Evolutionary conservation across 2,329 filamentous ascomycete genomes (phyloP), one percentile per base, ranked within the genome.

Genomic region (Trichoderma sp.): DNA sequence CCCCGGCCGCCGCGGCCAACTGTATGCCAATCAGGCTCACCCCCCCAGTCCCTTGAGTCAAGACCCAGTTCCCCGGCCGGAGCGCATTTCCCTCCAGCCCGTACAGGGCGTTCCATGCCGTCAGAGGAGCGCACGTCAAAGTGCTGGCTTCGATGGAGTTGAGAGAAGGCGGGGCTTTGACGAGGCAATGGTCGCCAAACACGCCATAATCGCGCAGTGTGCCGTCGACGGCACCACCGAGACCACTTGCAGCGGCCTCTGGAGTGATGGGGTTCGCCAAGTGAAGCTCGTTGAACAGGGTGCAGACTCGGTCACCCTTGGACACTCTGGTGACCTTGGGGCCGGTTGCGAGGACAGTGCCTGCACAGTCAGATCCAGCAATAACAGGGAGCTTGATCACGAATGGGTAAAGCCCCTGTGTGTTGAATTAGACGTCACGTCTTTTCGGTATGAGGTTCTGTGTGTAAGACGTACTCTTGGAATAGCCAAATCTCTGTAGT

Each of bases 51-150:
- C 79, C 79, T 61, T 79, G 77, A 0, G 76, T 78, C 7, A 81
- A 71, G 0, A 81, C 76, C 65, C 71, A 73, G 7, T 79, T 71
- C 0, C 77, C 78, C 0, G 76, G 70, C 3, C 59, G 68, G 24
- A 78, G 50, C 1, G 41, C 24, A 48, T 54, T 62, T 1, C 68
- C 63, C 76, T 17, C 78, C 68, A 81, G 52, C 0, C 84, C 84
- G 58, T 82, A 86, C 3, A 87, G 73, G 7, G 82, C 82, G 68
- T 87, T 87, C 85, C 84, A 87, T 1, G 83, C 82, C 0, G 84
- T 85, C 12, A 86, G 65, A 1, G 78, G 83, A 0, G 84, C 83
- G 66, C 83, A 85, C 2, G 78, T 72, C 0, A 86, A 74, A 0
- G 82, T 85, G 28, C 79, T 76, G 1, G 78, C 81, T 66, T 86